Conservation (phyloP, 2,329 filamentous ascomycete genomes). For the Dryadomyces quercivorus region DNA sequence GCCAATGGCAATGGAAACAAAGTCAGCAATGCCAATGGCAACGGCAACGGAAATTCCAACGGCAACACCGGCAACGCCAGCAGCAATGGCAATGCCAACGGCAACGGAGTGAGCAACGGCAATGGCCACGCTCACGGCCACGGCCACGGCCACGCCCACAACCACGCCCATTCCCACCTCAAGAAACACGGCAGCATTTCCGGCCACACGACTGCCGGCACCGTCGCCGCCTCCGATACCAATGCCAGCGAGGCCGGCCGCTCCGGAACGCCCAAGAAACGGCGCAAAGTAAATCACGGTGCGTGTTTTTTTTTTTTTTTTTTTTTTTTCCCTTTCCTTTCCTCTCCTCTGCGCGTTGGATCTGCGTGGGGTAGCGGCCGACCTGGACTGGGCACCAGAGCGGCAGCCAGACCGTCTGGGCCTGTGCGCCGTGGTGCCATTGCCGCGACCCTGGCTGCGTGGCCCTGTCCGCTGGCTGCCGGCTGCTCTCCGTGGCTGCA, state of each 20-base stretch:
- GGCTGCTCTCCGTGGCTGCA: background rate
- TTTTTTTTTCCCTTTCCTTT: background rate
- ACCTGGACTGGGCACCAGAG: too few relatives aligned
- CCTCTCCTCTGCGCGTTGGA: background rate
- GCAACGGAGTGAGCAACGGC: too few relatives aligned
- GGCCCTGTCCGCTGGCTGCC: background rate
- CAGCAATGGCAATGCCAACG: too few relatives aligned
- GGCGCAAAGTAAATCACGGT: constrained; percentile 86
- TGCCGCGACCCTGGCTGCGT: background rate
- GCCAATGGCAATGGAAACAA: background rate
- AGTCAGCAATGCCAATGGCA: too few relatives aligned
- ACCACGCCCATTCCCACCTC: background rate
- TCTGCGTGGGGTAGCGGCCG: too few relatives aligned
- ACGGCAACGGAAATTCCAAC: background rate
- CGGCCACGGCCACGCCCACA: background rate
- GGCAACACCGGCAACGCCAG: too few relatives aligned
- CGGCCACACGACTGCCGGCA: constrained; percentile 5
- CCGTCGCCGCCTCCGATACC: constrained; percentile 15
- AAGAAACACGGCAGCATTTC: background rate
- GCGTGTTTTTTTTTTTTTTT: constrained; percentile 23
- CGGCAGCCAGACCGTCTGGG: too few relatives aligned
- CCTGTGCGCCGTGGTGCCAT: background rate
- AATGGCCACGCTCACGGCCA: background rate
- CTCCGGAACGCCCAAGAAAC: constrained; percentile 60
- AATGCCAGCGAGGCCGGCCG: constrained; percentile 12